Evolutionary conservation across 106 monocot species (phyloP), one percentile per base, ranked within the genome.

Genomic region (Dioscorea alata): DNA sequence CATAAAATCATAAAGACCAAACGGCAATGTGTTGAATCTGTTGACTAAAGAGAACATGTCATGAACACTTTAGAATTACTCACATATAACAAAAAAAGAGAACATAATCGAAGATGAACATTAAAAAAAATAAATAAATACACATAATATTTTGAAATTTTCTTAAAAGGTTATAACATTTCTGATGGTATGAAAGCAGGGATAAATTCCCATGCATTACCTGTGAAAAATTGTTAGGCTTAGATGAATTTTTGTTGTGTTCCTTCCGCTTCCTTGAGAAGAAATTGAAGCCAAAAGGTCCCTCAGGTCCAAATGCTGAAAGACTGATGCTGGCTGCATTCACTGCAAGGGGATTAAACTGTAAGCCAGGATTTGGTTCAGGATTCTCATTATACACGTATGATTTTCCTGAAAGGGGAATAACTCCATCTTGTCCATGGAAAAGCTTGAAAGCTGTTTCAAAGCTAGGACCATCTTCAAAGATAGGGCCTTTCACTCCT

Each of bases 381-480:
- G 63, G n/a, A 54, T 63, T 69, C 59, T 74, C 68, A 33, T 60
- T 34, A 25, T 17, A 77, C 17, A 60, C 15, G 49, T 65, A 64
- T 33, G 81, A 75, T 67, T 75, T 79, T 42, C 75, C 75, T 60
- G 79, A 79, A 34, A 94, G 85, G 15, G 94, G 94, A 18, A 94
- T 82, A 48, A 90, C 85, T 49, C 94, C 94, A 83, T 87, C 79
- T 35, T 48, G 71, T 9, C 94, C 94, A 68, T 94, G 94, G 79
- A 94, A 94, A 64, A 94, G 78, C 65, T 71, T 84, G 56, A 94
- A 94, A 59, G 94, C 87, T 76, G 76, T 80, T 4, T 94, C 90
- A 80, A 94, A 94, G 58, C 85, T 80, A 52, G 90, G 93, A 7
- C 81, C 93, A 84, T 94, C 93, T 64, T 94, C 93, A 80, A 94